Base-by-base conservation (phyloP, 2,329 filamentous ascomycete genomes). In the Phaeosphaeriaceae sp. region DNA sequence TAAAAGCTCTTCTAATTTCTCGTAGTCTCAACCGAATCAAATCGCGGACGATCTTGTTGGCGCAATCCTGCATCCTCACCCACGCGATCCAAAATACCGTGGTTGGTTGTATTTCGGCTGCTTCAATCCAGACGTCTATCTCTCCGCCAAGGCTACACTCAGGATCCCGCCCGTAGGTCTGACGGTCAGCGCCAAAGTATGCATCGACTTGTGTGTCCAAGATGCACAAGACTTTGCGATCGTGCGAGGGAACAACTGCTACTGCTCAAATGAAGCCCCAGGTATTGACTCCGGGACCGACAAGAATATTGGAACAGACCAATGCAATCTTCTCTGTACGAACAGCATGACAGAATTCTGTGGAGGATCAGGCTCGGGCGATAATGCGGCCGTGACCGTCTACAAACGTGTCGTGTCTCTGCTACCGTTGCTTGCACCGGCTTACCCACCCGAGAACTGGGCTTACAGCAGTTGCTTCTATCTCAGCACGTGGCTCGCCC, bases 31-130 rank as follows among this genome's bases (percentile, higher is more conserved):
- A 28, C 50, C 50, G 10, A 13, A 54, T 0, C n/a, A 23, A 10
- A 23, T 54, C 4, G 30, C 52, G 2, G 54, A 60, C 32, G 32
- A 40, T 1, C 47, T 56, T 10, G 15, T 56, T 5, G 19, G 40
- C 7, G 28, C 50, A 11, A 17, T 52, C 4, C 26, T 56, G 21
- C 46, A 56, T 24, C 54, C 58, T 28, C 50, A 60, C 43, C 51
- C 58, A 17, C 54, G 44, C 24, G 58, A 60, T 24, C 58, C 58
- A 2, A 23, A 47, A n/a, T 30, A 23, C 19, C 54, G 42, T 17
- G 58, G 58, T 13, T 56, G 58, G 58, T n/a, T 32, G 28, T 60
- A 60, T 53, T 56, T 49, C 23, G 58, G 58, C 3, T 56, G 54
- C 52, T 60, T 60, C 47, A 28, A 42, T 46, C 23, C 53, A 4